phyloP scores from a whole-genome alignment of 768 basidiomycete species.

The Dendrothele bispora region DNA sequence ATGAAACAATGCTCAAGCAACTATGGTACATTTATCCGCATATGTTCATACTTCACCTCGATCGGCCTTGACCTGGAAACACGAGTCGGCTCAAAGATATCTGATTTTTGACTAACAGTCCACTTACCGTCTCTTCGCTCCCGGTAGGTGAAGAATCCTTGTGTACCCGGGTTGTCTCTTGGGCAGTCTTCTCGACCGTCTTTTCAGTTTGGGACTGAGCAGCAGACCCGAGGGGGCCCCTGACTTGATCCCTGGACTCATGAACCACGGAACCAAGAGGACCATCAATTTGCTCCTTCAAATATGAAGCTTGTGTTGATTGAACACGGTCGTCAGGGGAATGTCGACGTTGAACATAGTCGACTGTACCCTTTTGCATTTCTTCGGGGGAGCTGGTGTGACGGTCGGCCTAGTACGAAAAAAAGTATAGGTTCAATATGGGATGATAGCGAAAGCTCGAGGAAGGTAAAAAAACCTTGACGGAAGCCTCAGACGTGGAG shows the following conservation, averaged over 20 bases:
- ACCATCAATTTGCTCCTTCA: constrained; percentile 2
- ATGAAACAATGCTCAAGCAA: no score
- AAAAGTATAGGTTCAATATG: not conserved
- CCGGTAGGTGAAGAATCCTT: not conserved
- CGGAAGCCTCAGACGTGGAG: constrained; percentile 7
- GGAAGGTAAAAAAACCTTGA: not conserved
- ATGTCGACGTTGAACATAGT: constrained; percentile 3
- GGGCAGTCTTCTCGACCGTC: not conserved
- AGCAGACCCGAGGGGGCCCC: constrained; percentile 1
- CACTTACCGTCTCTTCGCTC: not conserved
- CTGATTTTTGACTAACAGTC: not conserved
- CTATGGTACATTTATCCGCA: no score
- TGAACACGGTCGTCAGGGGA: not conserved
- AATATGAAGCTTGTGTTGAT: constrained; percentile 2
- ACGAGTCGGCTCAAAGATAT: not conserved
- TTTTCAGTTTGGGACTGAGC: not conserved
- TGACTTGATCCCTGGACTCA: no score
- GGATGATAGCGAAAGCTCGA: not conserved
- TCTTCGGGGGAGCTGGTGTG: not conserved
- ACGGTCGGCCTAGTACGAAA: constrained; percentile 10
- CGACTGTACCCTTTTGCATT: not conserved
- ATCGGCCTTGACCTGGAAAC: not conserved
- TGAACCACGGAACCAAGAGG: not conserved
- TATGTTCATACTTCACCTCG: not conserved
- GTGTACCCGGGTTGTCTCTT: not conserved